Conservation (phyloP, 2,329 filamentous ascomycete genomes). For the Trichoderma atroviride region DNA sequence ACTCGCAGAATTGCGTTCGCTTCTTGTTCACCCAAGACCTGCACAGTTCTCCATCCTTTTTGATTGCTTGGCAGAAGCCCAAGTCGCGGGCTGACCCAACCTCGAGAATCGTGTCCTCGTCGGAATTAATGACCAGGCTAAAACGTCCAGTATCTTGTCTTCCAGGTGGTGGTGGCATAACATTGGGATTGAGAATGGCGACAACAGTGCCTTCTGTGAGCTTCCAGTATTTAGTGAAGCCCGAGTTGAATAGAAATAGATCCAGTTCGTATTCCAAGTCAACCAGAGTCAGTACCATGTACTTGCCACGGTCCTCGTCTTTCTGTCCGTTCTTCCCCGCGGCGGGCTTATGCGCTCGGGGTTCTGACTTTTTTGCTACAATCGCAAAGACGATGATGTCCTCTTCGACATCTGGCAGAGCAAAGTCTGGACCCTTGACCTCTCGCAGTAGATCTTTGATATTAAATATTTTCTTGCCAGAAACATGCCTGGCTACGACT, state of each 20-base stretch:
- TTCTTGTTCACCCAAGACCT: constrained; percentile 83
- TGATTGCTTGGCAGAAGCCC: constrained; percentile 82
- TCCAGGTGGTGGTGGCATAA: constrained; percentile 82
- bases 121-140: constrained; percentile 80
- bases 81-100: constrained; percentile 83
- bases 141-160: constrained; percentile 81
- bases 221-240: constrained; percentile 93
- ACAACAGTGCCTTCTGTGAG: constrained; percentile 88
- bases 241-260: constrained; percentile 87
- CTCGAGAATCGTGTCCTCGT: constrained; percentile 87
- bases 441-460: constrained; percentile 79
- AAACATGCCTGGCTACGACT: constrained; percentile 75
- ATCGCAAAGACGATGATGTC: constrained; percentile 90
- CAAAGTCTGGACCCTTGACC: constrained; percentile 81
- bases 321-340: constrained; percentile 48
- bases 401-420: constrained; percentile 78
- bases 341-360: constrained; percentile 60
- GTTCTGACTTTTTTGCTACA: constrained; percentile 84
- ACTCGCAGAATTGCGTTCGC: constrained; percentile 90
- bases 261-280: constrained; percentile 91
- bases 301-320: constrained; percentile 71
- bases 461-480: constrained; percentile 73
- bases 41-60: constrained; percentile 82
- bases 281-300: constrained; percentile 87
- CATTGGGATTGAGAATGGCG: constrained; percentile 85